Evolutionary conservation across 1,139 yeast genomes (phyloP).

Genomic region (Dujonia santamariae): DNA sequence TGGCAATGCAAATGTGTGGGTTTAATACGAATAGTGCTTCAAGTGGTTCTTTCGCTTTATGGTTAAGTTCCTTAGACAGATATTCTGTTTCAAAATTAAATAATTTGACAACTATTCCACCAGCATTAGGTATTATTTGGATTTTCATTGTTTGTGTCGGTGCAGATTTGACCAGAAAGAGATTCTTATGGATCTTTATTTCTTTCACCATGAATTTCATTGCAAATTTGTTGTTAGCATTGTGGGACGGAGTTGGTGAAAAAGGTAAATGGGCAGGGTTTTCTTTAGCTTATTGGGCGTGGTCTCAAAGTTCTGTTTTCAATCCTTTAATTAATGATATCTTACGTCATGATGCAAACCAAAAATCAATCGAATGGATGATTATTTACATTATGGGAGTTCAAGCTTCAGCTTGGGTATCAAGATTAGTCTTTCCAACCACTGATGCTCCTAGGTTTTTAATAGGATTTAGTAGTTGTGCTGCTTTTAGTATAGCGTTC

Average conservation of each 20-base stretch:
- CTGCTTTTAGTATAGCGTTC: conserved; percentile 16
- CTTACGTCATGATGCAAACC: no score
- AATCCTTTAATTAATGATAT: no score
- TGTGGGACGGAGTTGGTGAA: conserved; percentile 38
- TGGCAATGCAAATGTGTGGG: conserved; percentile 20
- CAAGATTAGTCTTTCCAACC: conserved; percentile 35
- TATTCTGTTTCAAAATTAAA: conserved; percentile 39
- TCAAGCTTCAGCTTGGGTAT: no score
- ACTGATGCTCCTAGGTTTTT: conserved; percentile 48
- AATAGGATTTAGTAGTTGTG: conserved; percentile 40
- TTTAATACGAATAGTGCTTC: conserved; percentile 39
- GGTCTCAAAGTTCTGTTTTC: no score
- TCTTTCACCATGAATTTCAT: conserved; percentile 27
- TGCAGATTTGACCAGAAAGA: conserved; percentile 26
- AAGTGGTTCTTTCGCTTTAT: conserved; percentile 42
- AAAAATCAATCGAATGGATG: no score
- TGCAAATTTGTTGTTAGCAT: conserved; percentile 31
- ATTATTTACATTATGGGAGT: no score
- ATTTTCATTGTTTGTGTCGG: conserved; percentile 33
- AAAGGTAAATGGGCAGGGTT: conserved; percentile 38
- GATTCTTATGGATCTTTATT: conserved; percentile 24
- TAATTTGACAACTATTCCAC: conserved; percentile 41
- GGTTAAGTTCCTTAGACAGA: conserved; percentile 46
- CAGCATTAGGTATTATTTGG: conserved; percentile 51
- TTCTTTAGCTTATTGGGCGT: conserved; percentile 14